A percentile compares a stretch with the other conserved stretches of the same genome.
phyloP scores from a whole-genome alignment of 495 filamentous ascomycete genomes.

The Bacidia rubella region DNA sequence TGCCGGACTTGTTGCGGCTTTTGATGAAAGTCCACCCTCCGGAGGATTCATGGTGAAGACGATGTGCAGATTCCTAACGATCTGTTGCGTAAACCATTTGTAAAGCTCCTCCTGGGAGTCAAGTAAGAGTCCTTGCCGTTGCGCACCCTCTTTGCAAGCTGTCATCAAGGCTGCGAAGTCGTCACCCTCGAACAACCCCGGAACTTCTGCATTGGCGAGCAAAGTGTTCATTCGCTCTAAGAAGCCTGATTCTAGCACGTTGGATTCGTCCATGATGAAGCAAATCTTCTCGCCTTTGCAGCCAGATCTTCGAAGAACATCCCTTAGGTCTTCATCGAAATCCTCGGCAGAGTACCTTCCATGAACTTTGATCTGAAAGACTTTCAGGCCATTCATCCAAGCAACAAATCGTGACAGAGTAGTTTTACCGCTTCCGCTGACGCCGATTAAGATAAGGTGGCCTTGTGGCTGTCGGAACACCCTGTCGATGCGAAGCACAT shows the following conservation, averaged over 20 bases:
- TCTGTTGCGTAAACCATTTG: constrained; percentile 99
- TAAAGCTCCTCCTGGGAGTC: constrained; percentile 98
- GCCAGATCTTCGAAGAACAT: constrained; percentile 81
- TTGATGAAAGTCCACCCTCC: constrained; percentile 83
- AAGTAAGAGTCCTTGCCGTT: constrained; percentile 83
- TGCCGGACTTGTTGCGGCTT: constrained; percentile 91
- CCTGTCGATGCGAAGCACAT: constrained; percentile 93
- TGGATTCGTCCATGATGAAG: constrained; percentile 99
- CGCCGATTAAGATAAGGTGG: constrained; percentile 94
- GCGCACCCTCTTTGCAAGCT: constrained; percentile 92
- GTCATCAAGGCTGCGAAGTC: constrained; percentile 95
- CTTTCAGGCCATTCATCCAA: constrained; percentile 99
- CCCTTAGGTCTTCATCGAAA: constrained; percentile 93
- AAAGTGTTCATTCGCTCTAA: constrained; percentile 98
- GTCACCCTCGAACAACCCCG: constrained; percentile 94
- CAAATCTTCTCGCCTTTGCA: constrained; percentile 99
- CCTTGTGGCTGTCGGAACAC: constrained; percentile 98
- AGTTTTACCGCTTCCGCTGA: constrained; percentile 96
- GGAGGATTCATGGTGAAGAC: constrained; percentile 99
- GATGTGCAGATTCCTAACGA: constrained; percentile 96
- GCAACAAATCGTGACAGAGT: constrained; percentile 95
- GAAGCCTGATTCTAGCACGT: constrained; percentile 97
- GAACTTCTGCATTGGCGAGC: constrained; percentile 94
- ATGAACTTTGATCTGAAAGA: constrained; percentile 99
- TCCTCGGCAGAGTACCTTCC: constrained; percentile 97